Evolutionary conservation across 495 filamentous ascomycete genomes (phyloP).

Genomic region (Aspergillus avenaceus): DNA sequence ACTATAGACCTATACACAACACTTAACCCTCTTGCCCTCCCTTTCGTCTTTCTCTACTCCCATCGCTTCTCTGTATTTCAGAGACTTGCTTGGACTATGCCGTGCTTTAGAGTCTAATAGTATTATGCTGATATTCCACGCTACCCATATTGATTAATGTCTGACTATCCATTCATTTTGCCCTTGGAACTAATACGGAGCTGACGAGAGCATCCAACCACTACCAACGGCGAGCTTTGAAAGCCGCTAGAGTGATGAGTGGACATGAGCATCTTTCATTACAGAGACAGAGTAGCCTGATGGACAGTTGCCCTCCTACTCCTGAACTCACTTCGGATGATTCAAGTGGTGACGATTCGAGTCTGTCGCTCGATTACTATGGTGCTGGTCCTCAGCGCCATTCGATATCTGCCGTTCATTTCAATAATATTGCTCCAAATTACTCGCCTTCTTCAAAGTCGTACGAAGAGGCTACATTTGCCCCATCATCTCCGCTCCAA

Average conservation of each 20-base stretch:
- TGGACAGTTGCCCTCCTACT: background rate
- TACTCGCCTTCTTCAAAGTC: background rate
- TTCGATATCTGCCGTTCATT: background rate
- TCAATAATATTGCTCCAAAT: background rate
- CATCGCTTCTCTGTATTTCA: background rate
- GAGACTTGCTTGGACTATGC: too few species aligned
- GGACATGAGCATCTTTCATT: slow-evolving; percentile 24
- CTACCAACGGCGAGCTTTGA: background rate
- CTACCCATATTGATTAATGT: background rate
- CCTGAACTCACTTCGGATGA: slow-evolving; percentile 1
- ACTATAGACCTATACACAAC: slow-evolving; percentile 1
- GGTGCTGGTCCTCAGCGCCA: background rate
- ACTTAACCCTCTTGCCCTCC: too few species aligned
- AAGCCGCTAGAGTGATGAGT: slow-evolving; percentile 14
- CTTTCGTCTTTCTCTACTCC: background rate
- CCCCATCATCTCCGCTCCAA: background rate
- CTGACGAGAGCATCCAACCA: background rate
- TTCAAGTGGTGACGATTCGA: slow-evolving; percentile 5
- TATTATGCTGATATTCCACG: slow-evolving; percentile 1
- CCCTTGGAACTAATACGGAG: slow-evolving; percentile 5
- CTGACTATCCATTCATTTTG: slow-evolving; percentile 20
- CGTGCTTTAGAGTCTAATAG: background rate
- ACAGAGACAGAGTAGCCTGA: slow-evolving; percentile 7
- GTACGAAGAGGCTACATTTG: background rate
- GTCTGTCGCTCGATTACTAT: background rate